These are phyloP conservation scores for Porodaedalea pini DNA, from an alignment of 1,284 basidiomycete species.

Conservation along the genomic window DNA sequence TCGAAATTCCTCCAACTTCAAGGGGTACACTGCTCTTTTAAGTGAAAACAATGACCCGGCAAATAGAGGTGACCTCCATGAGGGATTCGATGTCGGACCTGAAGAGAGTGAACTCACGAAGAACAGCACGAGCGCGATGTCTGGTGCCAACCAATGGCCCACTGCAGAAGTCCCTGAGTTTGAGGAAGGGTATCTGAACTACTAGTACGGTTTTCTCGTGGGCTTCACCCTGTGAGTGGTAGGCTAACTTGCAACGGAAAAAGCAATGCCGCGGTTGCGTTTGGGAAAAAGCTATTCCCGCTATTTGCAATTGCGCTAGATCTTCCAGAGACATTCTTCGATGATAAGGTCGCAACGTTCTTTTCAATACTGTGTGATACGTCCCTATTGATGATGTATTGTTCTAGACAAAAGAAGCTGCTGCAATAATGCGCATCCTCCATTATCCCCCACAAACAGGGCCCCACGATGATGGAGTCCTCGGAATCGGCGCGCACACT, in stretches of 20 bases:
- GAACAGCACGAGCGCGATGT: constrained; percentile 33
- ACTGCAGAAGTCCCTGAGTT: constrained; percentile 43
- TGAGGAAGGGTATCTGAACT: constrained; percentile 47
- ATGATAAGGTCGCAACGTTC: constrained; percentile 79
- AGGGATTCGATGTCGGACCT: constrained; percentile 79
- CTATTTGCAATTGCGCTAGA: constrained; percentile 81
- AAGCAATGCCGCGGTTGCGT: constrained; percentile 42
- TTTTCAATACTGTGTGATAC: not conserved
- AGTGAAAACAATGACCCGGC: constrained; percentile 61
- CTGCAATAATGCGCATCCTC: constrained; percentile 76
- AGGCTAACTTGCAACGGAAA: too few relatives aligned
- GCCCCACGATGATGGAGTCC: constrained; percentile 53
- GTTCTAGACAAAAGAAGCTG: constrained; percentile 34
- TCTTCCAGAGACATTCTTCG: constrained; percentile 73
- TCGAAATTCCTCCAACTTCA: constrained; percentile 61
- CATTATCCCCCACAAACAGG: constrained; percentile 78
- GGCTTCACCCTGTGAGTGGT: not conserved
- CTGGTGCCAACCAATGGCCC: constrained; percentile 51
- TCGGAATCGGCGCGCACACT: constrained; percentile 83
- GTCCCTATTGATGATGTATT: too few relatives aligned
- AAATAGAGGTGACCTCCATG: constrained; percentile 72
- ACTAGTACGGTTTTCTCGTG: constrained; percentile 49
- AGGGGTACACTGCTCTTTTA: constrained; percentile 67
- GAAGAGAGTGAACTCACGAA: constrained; percentile 42
- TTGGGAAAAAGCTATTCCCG: constrained; percentile 74